Conservation (phyloP, 2,329 filamentous ascomycete species). For the Alternaria brassicae region DNA sequence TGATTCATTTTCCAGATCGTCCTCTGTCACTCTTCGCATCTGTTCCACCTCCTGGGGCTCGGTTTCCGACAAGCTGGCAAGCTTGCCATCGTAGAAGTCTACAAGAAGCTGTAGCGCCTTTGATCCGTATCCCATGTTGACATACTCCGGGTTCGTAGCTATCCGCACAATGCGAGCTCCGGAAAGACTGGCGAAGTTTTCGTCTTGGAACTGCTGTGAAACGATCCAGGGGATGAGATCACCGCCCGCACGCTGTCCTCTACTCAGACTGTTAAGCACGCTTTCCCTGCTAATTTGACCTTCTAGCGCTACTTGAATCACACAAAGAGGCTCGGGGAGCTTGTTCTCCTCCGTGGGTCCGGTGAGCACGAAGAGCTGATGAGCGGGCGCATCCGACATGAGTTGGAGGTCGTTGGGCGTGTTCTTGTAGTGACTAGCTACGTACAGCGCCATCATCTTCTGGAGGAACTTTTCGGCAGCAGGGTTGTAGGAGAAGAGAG, state of each 20-base stretch:
- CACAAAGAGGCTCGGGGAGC: slow-evolving; percentile 90
- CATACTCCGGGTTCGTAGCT: slow-evolving; percentile 93
- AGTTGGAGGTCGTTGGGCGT: slow-evolving; percentile 97
- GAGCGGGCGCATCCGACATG: slow-evolving; percentile 96
- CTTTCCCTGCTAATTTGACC: slow-evolving; percentile 93
- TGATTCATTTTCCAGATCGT: slow-evolving; percentile 76
- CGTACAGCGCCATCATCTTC: slow-evolving; percentile 97
- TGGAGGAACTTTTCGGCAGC: slow-evolving; percentile 97
- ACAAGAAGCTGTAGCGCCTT: slow-evolving; percentile 85
- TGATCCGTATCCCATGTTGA: slow-evolving; percentile 90
- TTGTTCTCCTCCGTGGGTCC: slow-evolving; percentile 80
- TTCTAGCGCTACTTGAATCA: slow-evolving; percentile 92
- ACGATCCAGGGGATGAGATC: slow-evolving; percentile 98
- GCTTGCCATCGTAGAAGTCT: slow-evolving; percentile 95
- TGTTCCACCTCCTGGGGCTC: slow-evolving; percentile 62
- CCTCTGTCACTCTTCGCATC: slow-evolving; percentile 81
- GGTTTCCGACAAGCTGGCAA: slow-evolving; percentile 81
- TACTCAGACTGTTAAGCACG: slow-evolving; percentile 85
- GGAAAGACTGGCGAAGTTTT: slow-evolving; percentile 91
- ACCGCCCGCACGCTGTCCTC: slow-evolving; percentile 86
- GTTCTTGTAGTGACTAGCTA: slow-evolving; percentile 98
- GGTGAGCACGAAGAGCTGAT: slow-evolving; percentile 93
- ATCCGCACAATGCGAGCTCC: slow-evolving; percentile 93
- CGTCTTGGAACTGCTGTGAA: slow-evolving; percentile 97
- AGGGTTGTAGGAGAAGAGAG: slow-evolving; percentile 95